These are phyloP conservation scores for Calonectria leucothoes DNA, from an alignment of 2,329 filamentous ascomycete species.

Conservation along the genomic window DNA sequence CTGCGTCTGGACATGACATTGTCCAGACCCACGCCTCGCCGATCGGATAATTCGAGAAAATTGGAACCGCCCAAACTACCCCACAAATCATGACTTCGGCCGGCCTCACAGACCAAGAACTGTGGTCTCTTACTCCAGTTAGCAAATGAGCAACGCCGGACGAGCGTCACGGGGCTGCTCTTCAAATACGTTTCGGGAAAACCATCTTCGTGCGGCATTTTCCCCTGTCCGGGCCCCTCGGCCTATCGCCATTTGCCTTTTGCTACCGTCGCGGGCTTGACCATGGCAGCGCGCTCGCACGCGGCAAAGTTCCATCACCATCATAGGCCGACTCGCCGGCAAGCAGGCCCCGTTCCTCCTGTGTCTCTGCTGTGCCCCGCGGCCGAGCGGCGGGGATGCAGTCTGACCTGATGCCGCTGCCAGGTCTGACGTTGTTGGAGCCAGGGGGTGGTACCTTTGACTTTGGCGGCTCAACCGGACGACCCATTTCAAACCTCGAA, in stretches of 20 bases:
- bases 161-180: slow-evolving; percentile 9
- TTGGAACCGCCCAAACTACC: slow-evolving; percentile 7
- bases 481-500: slow-evolving; percentile 11
- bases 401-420: slow-evolving; percentile 23
- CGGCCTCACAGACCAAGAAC: not conserved
- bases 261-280: not conserved
- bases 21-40: slow-evolving; percentile 4
- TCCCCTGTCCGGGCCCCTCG: slow-evolving; percentile 6
- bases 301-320: slow-evolving; percentile 2
- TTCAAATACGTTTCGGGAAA: not conserved
- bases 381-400: slow-evolving; percentile 13
- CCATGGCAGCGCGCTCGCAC: not conserved
- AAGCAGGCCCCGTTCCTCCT: slow-evolving; percentile 8
- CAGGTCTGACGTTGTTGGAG: slow-evolving; percentile 6
- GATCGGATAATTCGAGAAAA: slow-evolving; percentile 19
- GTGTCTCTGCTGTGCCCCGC: slow-evolving; percentile 11
- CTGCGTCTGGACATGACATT: not conserved
- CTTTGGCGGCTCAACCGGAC: slow-evolving; percentile 20
- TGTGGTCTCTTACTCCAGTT: not conserved
- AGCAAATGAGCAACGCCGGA: not conserved
- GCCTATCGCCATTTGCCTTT: not conserved
- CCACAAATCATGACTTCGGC: slow-evolving; percentile 14
- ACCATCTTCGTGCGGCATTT: slow-evolving; percentile 17
- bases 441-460: not conserved
- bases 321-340: not conserved